Evolutionary conservation across 2,329 filamentous ascomycete species (phyloP), one percentile per base, ranked within the genome.

Genomic region (Graphiopsis chlorocephala): DNA sequence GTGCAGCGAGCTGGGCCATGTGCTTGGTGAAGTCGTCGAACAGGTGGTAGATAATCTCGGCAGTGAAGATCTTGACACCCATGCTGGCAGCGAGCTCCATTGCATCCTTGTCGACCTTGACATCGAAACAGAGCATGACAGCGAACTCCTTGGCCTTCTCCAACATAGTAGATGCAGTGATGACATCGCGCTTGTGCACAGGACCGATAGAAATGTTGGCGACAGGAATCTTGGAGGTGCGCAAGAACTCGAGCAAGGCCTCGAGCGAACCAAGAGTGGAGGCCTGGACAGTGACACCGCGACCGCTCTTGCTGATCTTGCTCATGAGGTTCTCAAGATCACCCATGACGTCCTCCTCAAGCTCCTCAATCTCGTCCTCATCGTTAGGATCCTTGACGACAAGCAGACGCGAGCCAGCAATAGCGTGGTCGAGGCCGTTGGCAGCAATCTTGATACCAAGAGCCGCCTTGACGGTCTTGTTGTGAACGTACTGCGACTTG

Each of bases 71-170:
- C 84, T 96, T 98, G 81, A 99, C 91, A 60, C 93, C 93, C 68
- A 96, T 88, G 64, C 98, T 93, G 20, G 97, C 92, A 12, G 95
- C 95, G 73, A 98, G 96, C 11, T 86, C 85, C 70, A 90, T 88
- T 0, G 95, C 95, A 76, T 99, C 95, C 79, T 97, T 98, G 81
- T 99, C 95, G 17, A 99, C 92, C 83, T 97, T 98, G 80, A 99
- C 95, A 78, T 99, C 96, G 85, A 99, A 99, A 78, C 95, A 98
- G 59, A 99, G 88, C 95, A 99, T 99, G 76, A 98, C 92, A n/a
- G 95, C 95, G 72, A 89, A 96, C 76, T 99, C 93, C 70, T 92
- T 92, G 17, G 89, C 86, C 82, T 97, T 98, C 80, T 99, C 95
- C 74, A 98, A 78, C 95, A 99, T 99, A 71, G 92, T 90, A 74